Evolutionary conservation across 805 yeast genomes (phyloP), one percentile per base, ranked within the genome.

Genomic region (Saccharomycopsis fermentans): DNA sequence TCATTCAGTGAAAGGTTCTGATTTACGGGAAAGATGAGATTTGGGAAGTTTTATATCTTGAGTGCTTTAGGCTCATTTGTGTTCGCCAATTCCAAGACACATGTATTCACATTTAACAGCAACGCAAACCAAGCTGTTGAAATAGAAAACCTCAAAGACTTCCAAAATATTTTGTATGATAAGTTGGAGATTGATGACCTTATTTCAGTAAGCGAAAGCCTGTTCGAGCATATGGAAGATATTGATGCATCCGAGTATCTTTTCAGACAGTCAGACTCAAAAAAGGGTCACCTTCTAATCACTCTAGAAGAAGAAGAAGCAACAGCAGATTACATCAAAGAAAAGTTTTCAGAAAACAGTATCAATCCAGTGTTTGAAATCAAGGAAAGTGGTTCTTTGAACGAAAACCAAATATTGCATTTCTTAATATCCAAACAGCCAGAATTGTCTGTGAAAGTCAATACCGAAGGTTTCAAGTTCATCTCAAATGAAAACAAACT

Each of bases 121-220:
- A 43, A 43, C 12, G 50, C 50, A n/a, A 26, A 43, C 14, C 21
- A 43, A 26, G 29, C 29, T 11, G n/a, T 9, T 43, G 27, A 43
- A 43, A 43, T 43, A 51, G 26, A 29, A 35, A 34, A 16, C n/a
- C 29, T 27, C 24, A 24, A 2, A 24, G 58, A 55, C 6, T 57
- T 61, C 9, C 37, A 58, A n/a, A 36, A 37, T 53, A n/a, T 61
- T 6, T 50, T 61, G 39, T 52, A 51, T 14, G 63, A 61, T 17
- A 61, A 61, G 26, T 36, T 61, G 27, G 56, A 37, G 12, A 36
- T 61, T 26, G 63, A 58, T 36, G 63, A 61, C n/a, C 43, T 43
- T 35, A 27, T 55, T 16, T 17, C 19, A 16, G 32, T 58, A 16
- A 43, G 24, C 52, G 36, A 40, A 16, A 32, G 37, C 9, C 50